phyloP scores from a whole-genome alignment of 495 filamentous ascomycete species.

The Daldinia childiae region DNA sequence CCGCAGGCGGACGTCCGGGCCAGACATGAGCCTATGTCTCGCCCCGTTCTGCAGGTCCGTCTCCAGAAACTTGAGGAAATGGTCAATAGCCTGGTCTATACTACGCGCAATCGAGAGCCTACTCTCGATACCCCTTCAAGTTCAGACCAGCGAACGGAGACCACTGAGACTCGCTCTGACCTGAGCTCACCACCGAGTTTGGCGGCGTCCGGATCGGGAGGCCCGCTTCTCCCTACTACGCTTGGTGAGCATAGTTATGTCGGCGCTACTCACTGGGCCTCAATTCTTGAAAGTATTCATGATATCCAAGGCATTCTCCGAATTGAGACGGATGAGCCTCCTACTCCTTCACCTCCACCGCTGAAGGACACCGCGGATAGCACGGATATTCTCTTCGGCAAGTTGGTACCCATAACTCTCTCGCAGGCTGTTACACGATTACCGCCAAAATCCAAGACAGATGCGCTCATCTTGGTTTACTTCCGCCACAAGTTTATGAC shows the following conservation, averaged over 20 bases:
- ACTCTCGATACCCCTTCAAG: slow-evolving; percentile 38
- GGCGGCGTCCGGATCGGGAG: slow-evolving; percentile 26
- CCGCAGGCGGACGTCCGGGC: slow-evolving; percentile 40
- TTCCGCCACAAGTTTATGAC: slow-evolving; percentile 54
- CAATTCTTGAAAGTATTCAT: slow-evolving; percentile 57
- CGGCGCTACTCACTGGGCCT: slow-evolving; percentile 59
- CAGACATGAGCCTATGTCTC: slow-evolving; percentile 41
- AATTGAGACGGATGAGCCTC: slow-evolving; percentile 43
- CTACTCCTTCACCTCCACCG: slow-evolving; percentile 39
- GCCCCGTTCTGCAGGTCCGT: slow-evolving; percentile 53
- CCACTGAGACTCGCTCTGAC: slow-evolving; percentile 34
- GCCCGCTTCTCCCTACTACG: slow-evolving; percentile 37
- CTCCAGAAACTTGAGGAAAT: slow-evolving; percentile 60
- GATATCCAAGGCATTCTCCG: slow-evolving; percentile 48
- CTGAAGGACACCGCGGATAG: slow-evolving; percentile 25
- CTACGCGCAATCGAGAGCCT: slow-evolving; percentile 24
- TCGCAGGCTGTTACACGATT: slow-evolving; percentile 51
- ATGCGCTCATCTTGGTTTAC: slow-evolving; percentile 54
- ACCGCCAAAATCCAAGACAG: slow-evolving; percentile 52
- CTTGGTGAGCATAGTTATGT: slow-evolving; percentile 51
- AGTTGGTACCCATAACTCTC: slow-evolving; percentile 43
- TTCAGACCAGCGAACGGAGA: slow-evolving; percentile 36
- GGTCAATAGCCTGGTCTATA: slow-evolving; percentile 54
- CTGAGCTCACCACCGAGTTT: slow-evolving; percentile 38
- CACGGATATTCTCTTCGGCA: slow-evolving; percentile 43